phyloP scores from a whole-genome alignment of 805 yeast genomes.

The Suhomyces prunicola region DNA sequence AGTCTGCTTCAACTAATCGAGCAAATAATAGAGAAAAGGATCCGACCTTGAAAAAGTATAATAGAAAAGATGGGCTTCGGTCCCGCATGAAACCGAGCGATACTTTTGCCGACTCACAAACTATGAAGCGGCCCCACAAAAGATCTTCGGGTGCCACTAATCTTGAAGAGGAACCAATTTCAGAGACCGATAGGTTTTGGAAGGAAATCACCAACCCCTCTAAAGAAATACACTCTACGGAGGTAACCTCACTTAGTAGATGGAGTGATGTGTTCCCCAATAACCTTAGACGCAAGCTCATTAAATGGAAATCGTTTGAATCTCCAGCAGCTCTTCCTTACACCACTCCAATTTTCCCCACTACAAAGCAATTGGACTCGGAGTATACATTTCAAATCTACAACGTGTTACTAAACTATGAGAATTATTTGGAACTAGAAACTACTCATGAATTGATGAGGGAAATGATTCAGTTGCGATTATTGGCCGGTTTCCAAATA shows the following conservation, averaged over 20 bases:
- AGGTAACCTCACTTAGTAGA: slow-evolving; percentile 65
- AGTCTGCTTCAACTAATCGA: neutral
- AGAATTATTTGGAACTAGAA: slow-evolving; percentile 46
- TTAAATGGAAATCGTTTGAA: slow-evolving; percentile 90
- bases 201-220: slow-evolving; percentile 64
- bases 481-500: slow-evolving; percentile 86
- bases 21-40: neutral
- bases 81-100: neutral
- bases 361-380: slow-evolving; percentile 59
- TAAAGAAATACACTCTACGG: slow-evolving; percentile 53
- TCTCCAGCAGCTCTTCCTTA: slow-evolving; percentile 93
- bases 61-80: neutral
- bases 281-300: slow-evolving; percentile 58
- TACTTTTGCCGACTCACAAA: neutral
- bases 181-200: slow-evolving; percentile 23
- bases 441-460: slow-evolving; percentile 61
- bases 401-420: slow-evolving; percentile 62
- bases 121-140: neutral
- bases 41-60: neutral
- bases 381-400: slow-evolving; percentile 83
- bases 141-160: slow-evolving; percentile 1
- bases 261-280: slow-evolving; percentile 92
- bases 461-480: slow-evolving; percentile 81
- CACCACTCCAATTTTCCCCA: slow-evolving; percentile 75
- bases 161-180: neutral